A percentile compares a stretch with the other conserved stretches of the same genome.
Evolutionary conservation across 2,329 filamentous ascomycete genomes (phyloP).

Genomic region (Fusarium xylarioides): DNA sequence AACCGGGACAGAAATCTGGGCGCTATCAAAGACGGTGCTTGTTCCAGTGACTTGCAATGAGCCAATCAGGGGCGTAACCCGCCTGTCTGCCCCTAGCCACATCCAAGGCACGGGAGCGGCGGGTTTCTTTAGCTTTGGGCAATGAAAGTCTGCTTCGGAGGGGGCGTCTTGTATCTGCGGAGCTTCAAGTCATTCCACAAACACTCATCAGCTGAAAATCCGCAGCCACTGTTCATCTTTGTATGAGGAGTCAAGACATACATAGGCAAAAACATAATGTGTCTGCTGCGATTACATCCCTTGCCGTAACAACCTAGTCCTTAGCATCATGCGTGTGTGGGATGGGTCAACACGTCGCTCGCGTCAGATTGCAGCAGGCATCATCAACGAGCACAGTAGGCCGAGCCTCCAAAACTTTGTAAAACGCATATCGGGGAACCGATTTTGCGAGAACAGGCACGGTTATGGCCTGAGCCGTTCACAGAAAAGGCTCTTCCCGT

Average conservation of each 20-base stretch:
- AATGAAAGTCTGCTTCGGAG: constrained; percentile 33
- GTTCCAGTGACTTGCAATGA: constrained; percentile 28
- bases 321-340: constrained; percentile 2
- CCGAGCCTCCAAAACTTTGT: constrained; percentile 9
- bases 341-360: constrained; percentile 12
- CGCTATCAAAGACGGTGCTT: constrained; percentile 37
- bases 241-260: not conserved
- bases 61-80: constrained; percentile 38
- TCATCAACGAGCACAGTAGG: constrained; percentile 12
- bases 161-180: constrained; percentile 31
- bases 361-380: constrained; percentile 16
- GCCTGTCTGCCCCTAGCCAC: constrained; percentile 31
- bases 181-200: constrained; percentile 21
- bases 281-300: not conserved
- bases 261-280: not conserved
- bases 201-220: constrained; percentile 36
- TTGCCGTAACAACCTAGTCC: not conserved
- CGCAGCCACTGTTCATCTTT: constrained; percentile 28
- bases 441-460: constrained; percentile 18
- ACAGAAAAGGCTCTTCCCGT: constrained; percentile 49
- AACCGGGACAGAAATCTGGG: constrained; percentile 41
- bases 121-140: constrained; percentile 30
- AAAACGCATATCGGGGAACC: constrained; percentile 14
- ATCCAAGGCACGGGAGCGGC: constrained; percentile 43
- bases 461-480: constrained; percentile 38